Conservation (phyloP, 192 early-diverging fungal genomes). For the Backusella australiensis region DNA sequence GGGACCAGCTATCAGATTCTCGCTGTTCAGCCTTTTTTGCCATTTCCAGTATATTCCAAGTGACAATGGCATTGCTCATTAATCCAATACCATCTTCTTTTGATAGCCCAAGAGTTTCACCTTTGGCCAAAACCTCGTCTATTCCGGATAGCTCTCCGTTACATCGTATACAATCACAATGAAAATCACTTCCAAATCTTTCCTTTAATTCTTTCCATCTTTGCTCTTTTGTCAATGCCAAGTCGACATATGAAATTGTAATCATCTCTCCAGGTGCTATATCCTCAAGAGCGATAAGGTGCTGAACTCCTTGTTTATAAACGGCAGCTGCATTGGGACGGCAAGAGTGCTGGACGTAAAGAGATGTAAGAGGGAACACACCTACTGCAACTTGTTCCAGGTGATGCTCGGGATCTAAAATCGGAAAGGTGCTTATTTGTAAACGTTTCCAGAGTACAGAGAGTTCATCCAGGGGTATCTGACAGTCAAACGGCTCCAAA, state of each 20-base stretch:
- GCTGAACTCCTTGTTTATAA: slow-evolving; percentile 49
- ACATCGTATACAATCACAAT: slow-evolving; percentile 17
- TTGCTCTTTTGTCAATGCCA: slow-evolving; percentile 26
- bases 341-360: slow-evolving; percentile 65
- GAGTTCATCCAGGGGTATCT: slow-evolving; percentile 15
- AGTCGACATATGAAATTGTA: slow-evolving; percentile 60
- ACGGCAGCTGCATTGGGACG: slow-evolving; percentile 57
- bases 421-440: slow-evolving; percentile 11
- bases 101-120: background rate
- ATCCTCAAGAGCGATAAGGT: slow-evolving; percentile 50
- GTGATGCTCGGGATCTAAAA: slow-evolving; percentile 24
- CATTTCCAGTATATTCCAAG: slow-evolving; percentile 12
- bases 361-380: slow-evolving; percentile 52
- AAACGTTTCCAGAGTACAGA: slow-evolving; percentile 2
- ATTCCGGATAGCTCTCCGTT: background rate
- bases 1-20: background rate
- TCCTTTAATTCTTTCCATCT: slow-evolving; percentile 3
- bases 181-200: slow-evolving; percentile 21
- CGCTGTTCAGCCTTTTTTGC: background rate
- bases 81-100: background rate
- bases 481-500: slow-evolving; percentile 19
- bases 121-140: slow-evolving; percentile 16
- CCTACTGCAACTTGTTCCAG: slow-evolving; percentile 8
- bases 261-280: slow-evolving; percentile 53
- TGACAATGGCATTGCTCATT: background rate